phyloP scores from a whole-genome alignment of 139 green algal species.

The Chlamydomonas sp. region DNA sequence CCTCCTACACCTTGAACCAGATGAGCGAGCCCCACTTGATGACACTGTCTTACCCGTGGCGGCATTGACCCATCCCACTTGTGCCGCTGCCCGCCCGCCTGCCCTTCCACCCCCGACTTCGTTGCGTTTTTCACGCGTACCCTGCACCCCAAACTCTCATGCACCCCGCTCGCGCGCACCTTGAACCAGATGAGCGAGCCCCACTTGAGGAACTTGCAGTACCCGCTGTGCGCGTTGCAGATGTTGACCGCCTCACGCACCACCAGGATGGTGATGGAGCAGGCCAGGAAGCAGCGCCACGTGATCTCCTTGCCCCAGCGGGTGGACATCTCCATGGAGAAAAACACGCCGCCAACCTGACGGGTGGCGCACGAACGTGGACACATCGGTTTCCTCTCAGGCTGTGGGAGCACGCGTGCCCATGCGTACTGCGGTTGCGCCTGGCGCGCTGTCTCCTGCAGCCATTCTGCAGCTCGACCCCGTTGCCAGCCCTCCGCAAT shows the following conservation, averaged over 20 bases:
- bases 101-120: too few relatives aligned
- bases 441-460: too few relatives aligned
- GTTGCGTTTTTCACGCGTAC: too few relatives aligned
- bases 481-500: too few relatives aligned
- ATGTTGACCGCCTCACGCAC: conserved; percentile 52
- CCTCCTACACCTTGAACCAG: conserved; percentile 50
- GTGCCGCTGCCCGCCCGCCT: too few relatives aligned
- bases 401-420: too few relatives aligned
- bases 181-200: conserved; percentile 65
- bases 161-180: conserved; percentile 1
- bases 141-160: too few relatives aligned
- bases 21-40: conserved; percentile 61
- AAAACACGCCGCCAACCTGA: conserved; percentile 66
- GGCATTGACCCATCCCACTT: too few relatives aligned
- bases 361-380: not conserved
- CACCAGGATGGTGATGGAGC: conserved; percentile 66
- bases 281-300: conserved; percentile 63
- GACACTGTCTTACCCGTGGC: conserved; percentile 39
- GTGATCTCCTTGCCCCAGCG: conserved; percentile 72
- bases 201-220: conserved; percentile 57
- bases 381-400: not conserved
- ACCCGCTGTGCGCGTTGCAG: conserved; percentile 43
- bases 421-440: too few relatives aligned
- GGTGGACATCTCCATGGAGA: conserved; percentile 72
- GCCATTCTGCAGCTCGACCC: too few relatives aligned